phyloP scores from a whole-genome alignment of 2,329 filamentous ascomycete species.

The Daldinia sp. region DNA sequence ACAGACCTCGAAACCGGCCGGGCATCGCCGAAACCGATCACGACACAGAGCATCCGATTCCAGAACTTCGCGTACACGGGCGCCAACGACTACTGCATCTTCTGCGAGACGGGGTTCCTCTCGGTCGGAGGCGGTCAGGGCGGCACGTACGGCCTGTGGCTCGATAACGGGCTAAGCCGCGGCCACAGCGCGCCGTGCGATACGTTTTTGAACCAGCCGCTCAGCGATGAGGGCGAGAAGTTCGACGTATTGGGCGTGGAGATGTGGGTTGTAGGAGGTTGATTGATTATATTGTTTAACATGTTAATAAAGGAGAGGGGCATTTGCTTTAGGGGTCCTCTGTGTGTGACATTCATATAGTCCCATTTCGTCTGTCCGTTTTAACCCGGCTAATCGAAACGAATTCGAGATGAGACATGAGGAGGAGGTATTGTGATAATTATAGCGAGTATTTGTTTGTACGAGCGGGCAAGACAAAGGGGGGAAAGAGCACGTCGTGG shows the following conservation, averaged over 20 bases:
- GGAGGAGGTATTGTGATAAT: background rate
- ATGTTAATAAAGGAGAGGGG: background rate
- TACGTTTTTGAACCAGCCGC: constrained; percentile 93
- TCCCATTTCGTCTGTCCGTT: background rate
- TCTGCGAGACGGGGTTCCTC: constrained; percentile 87
- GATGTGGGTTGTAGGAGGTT: constrained; percentile 85
- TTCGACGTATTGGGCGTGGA: constrained; percentile 93
- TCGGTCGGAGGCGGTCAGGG: constrained; percentile 80
- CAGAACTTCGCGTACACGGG: constrained; percentile 97
- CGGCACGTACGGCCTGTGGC: constrained; percentile 92
- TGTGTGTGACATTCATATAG: background rate
- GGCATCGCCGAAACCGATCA: constrained; percentile 48
- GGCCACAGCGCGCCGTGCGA: constrained; percentile 87
- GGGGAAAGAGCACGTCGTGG: background rate
- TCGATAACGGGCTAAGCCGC: constrained; percentile 85
- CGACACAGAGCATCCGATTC: constrained; percentile 83
- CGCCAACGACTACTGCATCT: constrained; percentile 95
- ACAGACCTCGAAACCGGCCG: constrained; percentile 45
- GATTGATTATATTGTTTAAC: background rate
- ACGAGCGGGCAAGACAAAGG: background rate
- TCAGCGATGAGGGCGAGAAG: constrained; percentile 93
- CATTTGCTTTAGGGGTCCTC: background rate
- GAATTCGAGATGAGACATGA: background rate
- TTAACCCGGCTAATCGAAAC: background rate
- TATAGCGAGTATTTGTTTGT: background rate